These are phyloP conservation scores for Closterium sp. DNA, from an alignment of 139 green algal species.

Conservation along the genomic window DNA sequence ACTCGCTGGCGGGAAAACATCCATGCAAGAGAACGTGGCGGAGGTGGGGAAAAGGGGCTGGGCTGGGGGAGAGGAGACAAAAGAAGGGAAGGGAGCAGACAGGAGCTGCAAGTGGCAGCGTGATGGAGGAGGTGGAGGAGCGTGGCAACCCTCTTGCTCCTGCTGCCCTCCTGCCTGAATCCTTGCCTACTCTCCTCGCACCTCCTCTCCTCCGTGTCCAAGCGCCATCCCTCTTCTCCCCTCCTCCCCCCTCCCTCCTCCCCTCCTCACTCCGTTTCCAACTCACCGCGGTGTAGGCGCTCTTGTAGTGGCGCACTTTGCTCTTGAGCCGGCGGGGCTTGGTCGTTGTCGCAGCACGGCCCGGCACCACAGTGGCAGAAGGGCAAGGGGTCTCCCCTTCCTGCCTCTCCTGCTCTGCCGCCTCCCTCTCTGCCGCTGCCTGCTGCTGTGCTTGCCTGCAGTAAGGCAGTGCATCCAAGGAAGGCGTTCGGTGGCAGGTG, in stretches of 20 bases:
- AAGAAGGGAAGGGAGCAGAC: background rate
- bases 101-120: too few relatives aligned
- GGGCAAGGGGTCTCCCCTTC: background rate
- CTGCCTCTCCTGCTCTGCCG: background rate
- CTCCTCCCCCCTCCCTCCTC: background rate
- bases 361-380: background rate
- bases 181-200: background rate
- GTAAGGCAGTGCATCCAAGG: background rate
- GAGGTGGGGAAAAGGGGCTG: too few relatives aligned
- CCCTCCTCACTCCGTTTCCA: background rate
- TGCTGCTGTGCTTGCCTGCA: background rate
- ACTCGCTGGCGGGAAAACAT: too few relatives aligned
- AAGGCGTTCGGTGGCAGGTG: too few relatives aligned
- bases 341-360: background rate
- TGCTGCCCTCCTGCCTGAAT: too few relatives aligned
- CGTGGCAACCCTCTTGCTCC: too few relatives aligned
- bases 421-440: background rate
- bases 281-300: background rate
- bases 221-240: background rate
- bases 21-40: background rate
- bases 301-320: background rate
- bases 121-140: background rate
- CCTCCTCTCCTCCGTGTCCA: background rate
- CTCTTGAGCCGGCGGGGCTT: background rate
- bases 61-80: too few relatives aligned